phyloP scores from a whole-genome alignment of 1,284 basidiomycete genomes.

The Sporisorium iseilematis-ciliati region DNA sequence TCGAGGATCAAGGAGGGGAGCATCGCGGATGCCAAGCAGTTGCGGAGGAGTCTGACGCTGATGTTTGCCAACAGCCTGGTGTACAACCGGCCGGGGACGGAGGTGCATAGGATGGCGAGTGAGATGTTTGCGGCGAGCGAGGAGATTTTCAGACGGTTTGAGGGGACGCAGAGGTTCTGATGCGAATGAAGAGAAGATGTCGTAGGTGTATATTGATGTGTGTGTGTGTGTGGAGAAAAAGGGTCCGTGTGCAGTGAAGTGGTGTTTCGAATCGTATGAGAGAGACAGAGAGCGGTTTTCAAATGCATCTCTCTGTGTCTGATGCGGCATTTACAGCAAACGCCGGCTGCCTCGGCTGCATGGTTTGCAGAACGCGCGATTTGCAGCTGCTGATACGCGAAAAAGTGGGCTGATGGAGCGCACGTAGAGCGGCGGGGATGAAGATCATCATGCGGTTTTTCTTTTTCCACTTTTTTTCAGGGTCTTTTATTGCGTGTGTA shows the following conservation, averaged over 20 bases:
- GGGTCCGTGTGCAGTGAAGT: not conserved
- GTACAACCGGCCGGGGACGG: conserved; percentile 65
- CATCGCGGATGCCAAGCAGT: conserved; percentile 48
- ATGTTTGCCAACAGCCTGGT: conserved; percentile 68
- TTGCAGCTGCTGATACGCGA: not conserved
- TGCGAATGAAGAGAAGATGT: no score
- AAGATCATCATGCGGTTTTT: conserved; percentile 3
- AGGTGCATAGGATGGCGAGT: conserved; percentile 65
- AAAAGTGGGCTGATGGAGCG: conserved; percentile 18
- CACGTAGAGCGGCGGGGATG: no score
- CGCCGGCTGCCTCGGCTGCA: not conserved
- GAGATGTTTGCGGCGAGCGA: conserved; percentile 65
- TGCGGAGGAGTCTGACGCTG: conserved; percentile 52
- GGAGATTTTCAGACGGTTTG: conserved; percentile 51
- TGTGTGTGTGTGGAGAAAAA: not conserved
- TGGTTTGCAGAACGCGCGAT: not conserved
- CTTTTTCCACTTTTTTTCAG: no score
- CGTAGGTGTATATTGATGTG: not conserved
- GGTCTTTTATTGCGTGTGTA: not conserved
- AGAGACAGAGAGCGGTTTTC: no score
- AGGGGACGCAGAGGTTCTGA: conserved; percentile 50
- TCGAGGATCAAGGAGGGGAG: conserved; percentile 62
- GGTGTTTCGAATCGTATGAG: not conserved
- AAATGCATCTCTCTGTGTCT: not conserved
- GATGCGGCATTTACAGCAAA: not conserved